These are phyloP conservation scores for Colletotrichum karsti DNA, from an alignment of 2,329 filamentous ascomycete genomes.

Conservation along the genomic window DNA sequence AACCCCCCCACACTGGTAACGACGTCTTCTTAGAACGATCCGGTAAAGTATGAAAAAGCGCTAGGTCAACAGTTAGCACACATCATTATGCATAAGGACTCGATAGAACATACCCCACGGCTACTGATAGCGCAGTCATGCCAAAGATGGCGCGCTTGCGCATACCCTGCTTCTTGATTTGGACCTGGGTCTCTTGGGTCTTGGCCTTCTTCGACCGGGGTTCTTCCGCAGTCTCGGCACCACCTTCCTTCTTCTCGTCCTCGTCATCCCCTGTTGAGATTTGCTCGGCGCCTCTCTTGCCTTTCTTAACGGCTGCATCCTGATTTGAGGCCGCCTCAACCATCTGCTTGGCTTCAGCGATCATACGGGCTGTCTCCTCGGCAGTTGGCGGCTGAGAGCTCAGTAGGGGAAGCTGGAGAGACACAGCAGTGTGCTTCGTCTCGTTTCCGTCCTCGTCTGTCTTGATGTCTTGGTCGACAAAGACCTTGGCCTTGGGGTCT, in stretches of 20 bases:
- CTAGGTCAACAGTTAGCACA: conserved; percentile 32
- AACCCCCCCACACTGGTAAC: background rate
- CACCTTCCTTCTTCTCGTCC: conserved; percentile 54
- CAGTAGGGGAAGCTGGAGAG: conserved; percentile 75
- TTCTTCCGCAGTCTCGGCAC: conserved; percentile 47
- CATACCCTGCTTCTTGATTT: conserved; percentile 86
- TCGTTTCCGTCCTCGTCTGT: conserved; percentile 66
- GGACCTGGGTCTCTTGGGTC: conserved; percentile 68
- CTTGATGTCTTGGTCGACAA: conserved; percentile 72
- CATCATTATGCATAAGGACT: background rate
- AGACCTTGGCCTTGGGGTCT: conserved; percentile 71
- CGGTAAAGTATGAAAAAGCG: conserved; percentile 61
- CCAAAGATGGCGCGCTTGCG: conserved; percentile 87
- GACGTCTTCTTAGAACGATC: conserved; percentile 49
- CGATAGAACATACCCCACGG: conserved; percentile 73
- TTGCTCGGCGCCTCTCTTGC: conserved; percentile 80
- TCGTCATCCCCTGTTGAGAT: conserved; percentile 72
- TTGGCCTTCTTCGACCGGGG: conserved; percentile 78
- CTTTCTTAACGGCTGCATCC: conserved; percentile 50
- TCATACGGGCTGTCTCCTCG: conserved; percentile 83
- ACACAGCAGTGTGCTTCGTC: conserved; percentile 76
- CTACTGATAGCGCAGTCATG: conserved; percentile 80
- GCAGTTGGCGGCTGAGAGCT: conserved; percentile 73
- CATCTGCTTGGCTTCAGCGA: conserved; percentile 88
- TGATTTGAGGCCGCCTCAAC: conserved; percentile 72